phyloP scores from a whole-genome alignment of 164 flowering plant species.

The Vitis amurensis region DNA sequence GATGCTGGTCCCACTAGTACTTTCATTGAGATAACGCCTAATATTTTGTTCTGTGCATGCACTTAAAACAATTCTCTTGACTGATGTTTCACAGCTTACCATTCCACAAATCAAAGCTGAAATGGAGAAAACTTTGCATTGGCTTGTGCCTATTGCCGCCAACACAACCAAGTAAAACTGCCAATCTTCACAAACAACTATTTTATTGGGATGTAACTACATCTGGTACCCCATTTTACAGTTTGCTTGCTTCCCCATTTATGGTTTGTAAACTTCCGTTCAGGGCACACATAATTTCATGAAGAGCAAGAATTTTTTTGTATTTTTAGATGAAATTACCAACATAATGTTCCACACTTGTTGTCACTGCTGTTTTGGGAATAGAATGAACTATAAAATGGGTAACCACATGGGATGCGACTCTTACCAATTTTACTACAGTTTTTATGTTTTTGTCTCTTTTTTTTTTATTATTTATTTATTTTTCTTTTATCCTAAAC shows the following conservation, averaged over 20 bases:
- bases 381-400: not conserved
- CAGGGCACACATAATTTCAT: not conserved
- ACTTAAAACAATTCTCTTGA: not conserved
- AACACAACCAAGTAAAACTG: constrained; percentile 86
- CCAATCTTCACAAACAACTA: not conserved
- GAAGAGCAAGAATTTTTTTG: not conserved
- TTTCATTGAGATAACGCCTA: no score
- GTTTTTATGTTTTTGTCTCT: not conserved
- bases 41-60: no score
- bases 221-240: not conserved
- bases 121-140: constrained; percentile 96
- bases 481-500: not conserved
- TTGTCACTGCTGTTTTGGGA: not conserved
- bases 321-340: not conserved
- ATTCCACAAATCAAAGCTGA: constrained; percentile 83
- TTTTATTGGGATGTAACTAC: not conserved
- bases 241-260: not conserved
- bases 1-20: no score
- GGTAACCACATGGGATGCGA: not conserved
- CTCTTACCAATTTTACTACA: not conserved
- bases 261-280: no score
- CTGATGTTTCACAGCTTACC: constrained; percentile 57
- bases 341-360: not conserved
- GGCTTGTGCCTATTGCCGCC: constrained; percentile 97
- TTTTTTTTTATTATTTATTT: not conserved